A percentile compares a stretch with the other conserved stretches of the same genome.
Conservation (phyloP, 495 filamentous ascomycete genomes). For the Penicillium paxilli region DNA sequence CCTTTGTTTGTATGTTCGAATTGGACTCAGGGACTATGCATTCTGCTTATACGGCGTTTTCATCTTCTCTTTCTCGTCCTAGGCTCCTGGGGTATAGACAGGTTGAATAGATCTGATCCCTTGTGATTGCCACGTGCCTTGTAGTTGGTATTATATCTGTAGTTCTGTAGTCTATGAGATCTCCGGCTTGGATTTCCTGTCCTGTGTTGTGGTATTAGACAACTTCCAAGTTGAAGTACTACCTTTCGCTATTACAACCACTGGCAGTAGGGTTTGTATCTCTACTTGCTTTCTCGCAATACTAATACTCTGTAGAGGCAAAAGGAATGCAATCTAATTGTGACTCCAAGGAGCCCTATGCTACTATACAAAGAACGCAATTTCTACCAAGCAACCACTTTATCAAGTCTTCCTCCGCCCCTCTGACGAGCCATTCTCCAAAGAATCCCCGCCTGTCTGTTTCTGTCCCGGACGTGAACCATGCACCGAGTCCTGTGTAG, state of each 20-base stretch:
- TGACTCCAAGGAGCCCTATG: not conserved
- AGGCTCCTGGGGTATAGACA: not conserved
- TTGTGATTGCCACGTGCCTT: not conserved
- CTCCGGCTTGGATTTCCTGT: too few species aligned
- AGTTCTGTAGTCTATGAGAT: too few species aligned
- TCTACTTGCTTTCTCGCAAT: too few species aligned
- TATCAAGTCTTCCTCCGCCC: too few species aligned
- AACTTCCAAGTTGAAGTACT: too few species aligned
- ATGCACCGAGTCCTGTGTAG: not conserved
- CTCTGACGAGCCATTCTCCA: too few species aligned
- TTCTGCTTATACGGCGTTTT: not conserved
- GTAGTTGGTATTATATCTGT: not conserved
- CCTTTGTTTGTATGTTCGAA: not conserved
- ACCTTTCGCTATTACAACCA: too few species aligned
- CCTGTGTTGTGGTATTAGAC: too few species aligned
- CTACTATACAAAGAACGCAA: constrained; percentile 8
- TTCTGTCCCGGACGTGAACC: not conserved
- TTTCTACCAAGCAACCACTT: too few species aligned
- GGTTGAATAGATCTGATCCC: constrained; percentile 9
- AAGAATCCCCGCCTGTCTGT: too few species aligned
- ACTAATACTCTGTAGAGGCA: too few species aligned
- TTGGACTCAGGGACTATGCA: not conserved
- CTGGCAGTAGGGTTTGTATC: too few species aligned
- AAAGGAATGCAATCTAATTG: not conserved
- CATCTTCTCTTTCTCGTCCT: not conserved